Conservation (phyloP, 176 grass and related monocot species). For the Otatea glauca region DNA sequence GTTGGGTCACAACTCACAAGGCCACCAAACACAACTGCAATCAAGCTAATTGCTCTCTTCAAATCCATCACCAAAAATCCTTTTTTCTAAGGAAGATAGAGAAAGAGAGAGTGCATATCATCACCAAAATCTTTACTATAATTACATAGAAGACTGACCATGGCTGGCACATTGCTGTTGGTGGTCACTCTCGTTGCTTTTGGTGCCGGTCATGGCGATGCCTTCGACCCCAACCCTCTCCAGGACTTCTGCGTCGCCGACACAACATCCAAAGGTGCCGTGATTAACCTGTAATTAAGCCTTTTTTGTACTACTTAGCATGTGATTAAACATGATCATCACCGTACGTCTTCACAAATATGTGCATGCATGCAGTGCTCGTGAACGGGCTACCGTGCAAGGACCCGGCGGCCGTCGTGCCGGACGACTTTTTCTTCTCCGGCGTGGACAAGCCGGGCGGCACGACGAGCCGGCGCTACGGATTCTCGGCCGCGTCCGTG, state of each 20-base stretch:
- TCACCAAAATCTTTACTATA: too few species aligned
- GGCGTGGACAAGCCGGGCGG: slow-evolving; percentile 35
- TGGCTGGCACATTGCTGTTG: slow-evolving; percentile 17
- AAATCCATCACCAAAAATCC: too few species aligned
- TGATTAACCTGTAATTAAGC: too few species aligned
- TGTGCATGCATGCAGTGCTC: slow-evolving; percentile 26
- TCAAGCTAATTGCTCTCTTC: not conserved
- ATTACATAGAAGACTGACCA: not conserved
- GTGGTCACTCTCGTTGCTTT: slow-evolving; percentile 16
- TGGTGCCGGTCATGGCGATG: slow-evolving; percentile 22
- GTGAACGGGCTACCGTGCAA: slow-evolving; percentile 56
- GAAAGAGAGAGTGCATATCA: too few species aligned
- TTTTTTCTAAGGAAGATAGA: not conserved
- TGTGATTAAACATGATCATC: not conserved
- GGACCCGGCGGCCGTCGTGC: slow-evolving; percentile 31
- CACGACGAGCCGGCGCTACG: slow-evolving; percentile 32
- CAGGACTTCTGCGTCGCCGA: slow-evolving; percentile 60
- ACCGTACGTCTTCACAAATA: too few species aligned
- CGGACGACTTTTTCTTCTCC: slow-evolving; percentile 55
- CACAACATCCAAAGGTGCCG: slow-evolving; percentile 40
- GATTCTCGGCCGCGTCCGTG: slow-evolving; percentile 40
- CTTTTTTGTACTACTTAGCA: too few species aligned
- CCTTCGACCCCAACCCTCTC: slow-evolving; percentile 59
- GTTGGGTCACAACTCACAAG: not conserved
- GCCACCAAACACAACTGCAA: too few species aligned